Evolutionary conservation across 768 basidiomycete genomes (phyloP).

Genomic region (Porpolomopsis calyptriformis): DNA sequence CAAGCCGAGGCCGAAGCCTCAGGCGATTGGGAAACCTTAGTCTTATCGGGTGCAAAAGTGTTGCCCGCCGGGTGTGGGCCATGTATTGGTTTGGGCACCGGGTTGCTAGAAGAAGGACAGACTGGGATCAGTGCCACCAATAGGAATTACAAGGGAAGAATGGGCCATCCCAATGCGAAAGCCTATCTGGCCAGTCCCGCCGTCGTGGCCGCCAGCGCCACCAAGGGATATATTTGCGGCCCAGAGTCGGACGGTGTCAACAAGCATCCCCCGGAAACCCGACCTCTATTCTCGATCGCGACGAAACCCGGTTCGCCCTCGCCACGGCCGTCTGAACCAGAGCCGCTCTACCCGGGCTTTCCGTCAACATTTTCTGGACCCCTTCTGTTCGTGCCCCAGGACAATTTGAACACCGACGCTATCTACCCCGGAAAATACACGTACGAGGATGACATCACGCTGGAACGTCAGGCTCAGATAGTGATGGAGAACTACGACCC

Average conservation of each 20-base stretch:
- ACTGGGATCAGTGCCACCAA: conserved; percentile 97
- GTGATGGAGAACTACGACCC: conserved; percentile 99
- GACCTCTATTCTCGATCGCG: conserved; percentile 50
- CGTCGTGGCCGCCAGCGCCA: conserved; percentile 92
- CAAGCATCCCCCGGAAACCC: conserved; percentile 36
- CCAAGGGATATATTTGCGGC: conserved; percentile 82
- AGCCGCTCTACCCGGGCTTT: conserved; percentile 73
- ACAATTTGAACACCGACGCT: conserved; percentile 96
- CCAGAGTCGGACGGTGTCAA: conserved; percentile 57
- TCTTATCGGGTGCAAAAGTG: conserved; percentile 83
- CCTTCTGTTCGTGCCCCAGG: conserved; percentile 88
- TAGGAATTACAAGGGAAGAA: conserved; percentile 97
- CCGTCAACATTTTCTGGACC: conserved; percentile 74
- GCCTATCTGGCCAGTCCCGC: conserved; percentile 96
- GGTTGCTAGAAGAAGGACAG: conserved; percentile 87
- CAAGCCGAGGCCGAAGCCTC: conserved; percentile 78
- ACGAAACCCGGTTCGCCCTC: conserved; percentile 21
- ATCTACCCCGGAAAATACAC: conserved; percentile 99
- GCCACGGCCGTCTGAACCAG: conserved; percentile 24
- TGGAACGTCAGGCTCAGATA: conserved; percentile 84
- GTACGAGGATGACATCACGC: conserved; percentile 98
- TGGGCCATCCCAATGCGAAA: conserved; percentile 91
- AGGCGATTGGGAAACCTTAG: conserved; percentile 82
- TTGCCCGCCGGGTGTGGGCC: conserved; percentile 96
- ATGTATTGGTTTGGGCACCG: conserved; percentile 92